Evolutionary conservation across 352 stramenopile species (phyloP).

Genomic region (Pythium brachiatum): DNA sequence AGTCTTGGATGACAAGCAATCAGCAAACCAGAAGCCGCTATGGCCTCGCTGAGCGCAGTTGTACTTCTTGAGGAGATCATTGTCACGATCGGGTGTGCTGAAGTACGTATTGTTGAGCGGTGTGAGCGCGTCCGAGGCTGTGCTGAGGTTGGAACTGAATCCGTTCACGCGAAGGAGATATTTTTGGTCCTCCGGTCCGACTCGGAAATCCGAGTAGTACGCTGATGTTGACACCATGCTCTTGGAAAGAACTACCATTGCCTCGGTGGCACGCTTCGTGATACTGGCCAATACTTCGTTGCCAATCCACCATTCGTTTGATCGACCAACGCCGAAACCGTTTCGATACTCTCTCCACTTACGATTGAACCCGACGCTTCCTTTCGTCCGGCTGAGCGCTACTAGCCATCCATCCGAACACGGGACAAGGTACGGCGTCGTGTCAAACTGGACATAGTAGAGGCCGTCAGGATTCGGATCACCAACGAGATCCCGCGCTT

Average conservation of each 20-base stretch:
- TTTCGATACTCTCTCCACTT: conserved; percentile 60
- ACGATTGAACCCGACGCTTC: conserved; percentile 51
- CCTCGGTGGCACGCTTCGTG: conserved; percentile 36
- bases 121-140: conserved; percentile 39
- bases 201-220: conserved; percentile 44
- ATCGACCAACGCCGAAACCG: conserved; percentile 46
- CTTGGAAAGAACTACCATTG: conserved; percentile 55
- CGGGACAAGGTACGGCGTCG: conserved; percentile 31
- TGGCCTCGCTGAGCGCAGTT: conserved; percentile 44
- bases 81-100: conserved; percentile 54
- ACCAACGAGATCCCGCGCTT: conserved; percentile 28
- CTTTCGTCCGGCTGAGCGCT: conserved; percentile 42
- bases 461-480: conserved; percentile 53
- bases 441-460: conserved; percentile 51
- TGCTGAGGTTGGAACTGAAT: conserved; percentile 34
- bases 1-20: conserved; percentile 41
- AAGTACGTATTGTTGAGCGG: conserved; percentile 57
- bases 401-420: conserved; percentile 64
- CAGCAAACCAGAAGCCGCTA: conserved; percentile 58
- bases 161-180: conserved; percentile 44
- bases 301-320: conserved; percentile 60
- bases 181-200: conserved; percentile 43
- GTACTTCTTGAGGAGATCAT: conserved; percentile 40
- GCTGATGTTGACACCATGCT: conserved; percentile 36
- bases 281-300: conserved; percentile 41